Base-by-base conservation (phyloP, 2,329 filamentous ascomycete genomes). In the Colletotrichum echinochloae region DNA sequence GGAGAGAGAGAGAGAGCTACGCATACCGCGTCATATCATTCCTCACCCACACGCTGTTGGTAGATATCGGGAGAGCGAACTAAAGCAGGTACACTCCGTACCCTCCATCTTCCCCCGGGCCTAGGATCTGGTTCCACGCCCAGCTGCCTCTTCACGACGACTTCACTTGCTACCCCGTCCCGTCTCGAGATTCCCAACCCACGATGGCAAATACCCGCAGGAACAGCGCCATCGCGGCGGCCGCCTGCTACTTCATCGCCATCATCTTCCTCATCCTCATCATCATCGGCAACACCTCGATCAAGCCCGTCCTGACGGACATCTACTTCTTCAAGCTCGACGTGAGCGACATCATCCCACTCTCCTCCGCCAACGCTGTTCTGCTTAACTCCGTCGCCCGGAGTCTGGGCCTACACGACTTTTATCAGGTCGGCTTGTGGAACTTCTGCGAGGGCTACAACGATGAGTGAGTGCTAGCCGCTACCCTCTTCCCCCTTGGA, bases 341-440 rank as follows among this genome's bases (percentile, higher is more conserved):
- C 80, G 87, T 98, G 59, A 89, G 92, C 74, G 88, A 97, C 76
- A 92, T 98, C 78, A 91, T 97, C 66, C 92, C 92, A 0, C 84
- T 89, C 41, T 89, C 93, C 20, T 91, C 92, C 51, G 92, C 94
- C 78, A 71, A 71, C 44, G 89, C 90, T 12, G 82, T 87, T 30
- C 86, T 97, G 55, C 92, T 97, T 81, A 97, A 97, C 83, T 94
- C 91, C 55, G 94, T 97, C 74, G 94, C 94, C 5, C 91, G 93
- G 61, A 93, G 92, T 28, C 85, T 98, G 64, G 95, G 95, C 37
- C 86, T 98, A 59, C 94, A 97, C 79, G 95, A 98, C 81, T 98
- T 97, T 82, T 98, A 98, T 81, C 92, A 94, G 76, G 92, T 97
- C 35, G 95, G 95, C 7, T 83, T 98, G 49, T 98, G 95, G 95